These are phyloP conservation scores for Acacia melanoxylon DNA, from an alignment of 306 rosid species.

Conservation along the genomic window DNA sequence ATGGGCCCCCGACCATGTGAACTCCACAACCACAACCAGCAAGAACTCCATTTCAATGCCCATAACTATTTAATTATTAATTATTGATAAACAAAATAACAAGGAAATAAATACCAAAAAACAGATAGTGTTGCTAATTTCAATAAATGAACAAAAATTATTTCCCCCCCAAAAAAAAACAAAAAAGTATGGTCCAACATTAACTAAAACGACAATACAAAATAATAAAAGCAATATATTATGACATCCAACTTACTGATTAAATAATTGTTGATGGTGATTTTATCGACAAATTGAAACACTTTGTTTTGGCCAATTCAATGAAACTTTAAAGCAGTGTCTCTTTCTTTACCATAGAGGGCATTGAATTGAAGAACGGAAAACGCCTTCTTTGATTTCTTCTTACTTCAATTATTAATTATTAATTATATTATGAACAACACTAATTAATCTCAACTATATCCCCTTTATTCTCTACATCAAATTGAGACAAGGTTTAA, in stretches of 20 bases:
- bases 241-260: slow-evolving; percentile 8
- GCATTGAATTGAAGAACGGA: neutral
- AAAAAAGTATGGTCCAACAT: neutral
- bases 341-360: neutral
- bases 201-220: neutral
- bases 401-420: neutral
- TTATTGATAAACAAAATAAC: neutral
- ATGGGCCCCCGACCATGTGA: neutral
- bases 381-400: neutral
- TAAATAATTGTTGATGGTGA: neutral
- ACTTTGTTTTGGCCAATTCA: neutral
- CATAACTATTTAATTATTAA: neutral
- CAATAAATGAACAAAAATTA: too few relatives aligned
- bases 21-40: neutral
- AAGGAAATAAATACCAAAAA: neutral
- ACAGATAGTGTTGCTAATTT: neutral
- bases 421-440: neutral
- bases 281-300: neutral
- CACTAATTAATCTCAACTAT: too few relatives aligned
- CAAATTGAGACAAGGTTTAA: too few relatives aligned
- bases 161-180: neutral
- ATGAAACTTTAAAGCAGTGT: neutral
- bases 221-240: neutral
- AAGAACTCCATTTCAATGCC: neutral
- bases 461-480: neutral